Evolutionary conservation across 2,329 filamentous ascomycete genomes (phyloP).

Genomic region (Diaporthe vexans): DNA sequence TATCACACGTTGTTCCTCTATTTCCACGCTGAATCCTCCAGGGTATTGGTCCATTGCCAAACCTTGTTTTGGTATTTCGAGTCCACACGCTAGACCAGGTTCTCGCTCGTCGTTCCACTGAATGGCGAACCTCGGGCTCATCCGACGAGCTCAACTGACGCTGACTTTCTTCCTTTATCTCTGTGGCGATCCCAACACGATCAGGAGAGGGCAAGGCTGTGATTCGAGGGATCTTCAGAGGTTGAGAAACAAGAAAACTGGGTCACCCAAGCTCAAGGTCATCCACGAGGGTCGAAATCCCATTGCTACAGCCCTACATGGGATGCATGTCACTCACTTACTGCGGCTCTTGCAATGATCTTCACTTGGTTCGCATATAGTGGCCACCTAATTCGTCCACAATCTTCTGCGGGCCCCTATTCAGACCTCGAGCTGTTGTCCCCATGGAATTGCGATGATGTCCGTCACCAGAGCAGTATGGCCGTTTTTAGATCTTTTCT

Average conservation of each 20-base stretch:
- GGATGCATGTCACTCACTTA: background rate
- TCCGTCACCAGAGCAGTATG: no score
- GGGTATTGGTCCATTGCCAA: background rate
- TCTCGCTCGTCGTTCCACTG: background rate
- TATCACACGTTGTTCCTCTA: background rate
- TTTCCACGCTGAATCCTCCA: background rate
- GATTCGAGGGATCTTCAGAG: background rate
- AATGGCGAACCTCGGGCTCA: background rate
- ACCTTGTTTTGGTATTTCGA: background rate
- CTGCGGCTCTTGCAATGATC: background rate
- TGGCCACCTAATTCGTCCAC: background rate
- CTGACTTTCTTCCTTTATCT: background rate
- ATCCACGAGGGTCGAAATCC: background rate
- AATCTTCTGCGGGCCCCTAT: background rate
- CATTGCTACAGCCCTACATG: background rate
- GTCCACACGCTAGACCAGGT: background rate
- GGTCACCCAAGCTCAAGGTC: background rate
- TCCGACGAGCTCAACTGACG: background rate
- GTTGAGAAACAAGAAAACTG: background rate
- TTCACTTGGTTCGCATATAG: background rate
- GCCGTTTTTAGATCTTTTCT: background rate
- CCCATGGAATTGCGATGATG: no score
- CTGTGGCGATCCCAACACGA: background rate
- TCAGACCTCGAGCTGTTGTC: background rate
- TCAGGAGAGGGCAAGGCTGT: background rate